Conservation (phyloP, 2,329 filamentous ascomycete species). For the Fusarium phyllophilum region DNA sequence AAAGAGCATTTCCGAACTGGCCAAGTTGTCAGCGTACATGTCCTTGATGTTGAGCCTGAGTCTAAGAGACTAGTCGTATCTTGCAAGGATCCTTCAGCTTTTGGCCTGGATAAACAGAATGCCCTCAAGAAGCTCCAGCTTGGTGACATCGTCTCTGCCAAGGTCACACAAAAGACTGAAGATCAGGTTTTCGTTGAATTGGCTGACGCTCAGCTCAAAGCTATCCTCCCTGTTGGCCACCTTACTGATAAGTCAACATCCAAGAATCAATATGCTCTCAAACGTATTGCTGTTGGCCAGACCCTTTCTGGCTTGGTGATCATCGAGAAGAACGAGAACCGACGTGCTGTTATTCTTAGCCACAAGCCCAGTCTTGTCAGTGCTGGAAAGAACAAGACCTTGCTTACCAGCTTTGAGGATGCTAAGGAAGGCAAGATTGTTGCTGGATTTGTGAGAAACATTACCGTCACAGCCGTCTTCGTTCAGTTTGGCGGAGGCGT, state of each 20-base stretch:
- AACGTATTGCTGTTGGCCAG: conserved; percentile 86
- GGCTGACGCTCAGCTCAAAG: conserved; percentile 77
- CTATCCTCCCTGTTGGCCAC: conserved; percentile 79
- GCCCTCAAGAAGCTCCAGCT: conserved; percentile 78
- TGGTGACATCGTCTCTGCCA: conserved; percentile 80
- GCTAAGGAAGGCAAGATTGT: conserved; percentile 74
- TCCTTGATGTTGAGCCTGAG: conserved; percentile 81
- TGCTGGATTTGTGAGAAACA: conserved; percentile 85
- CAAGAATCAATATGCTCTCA: conserved; percentile 80
- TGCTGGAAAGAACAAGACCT: conserved; percentile 75
- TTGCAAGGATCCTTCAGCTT: conserved; percentile 87
- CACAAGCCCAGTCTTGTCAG: conserved; percentile 86
- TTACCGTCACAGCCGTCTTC: conserved; percentile 83
- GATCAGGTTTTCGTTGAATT: conserved; percentile 83
- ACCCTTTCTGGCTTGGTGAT: conserved; percentile 84
- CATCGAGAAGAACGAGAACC: conserved; percentile 84
- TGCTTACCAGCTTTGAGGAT: conserved; percentile 78
- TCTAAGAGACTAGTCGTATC: conserved; percentile 82
- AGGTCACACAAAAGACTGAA: conserved; percentile 82
- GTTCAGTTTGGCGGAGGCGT: conserved; percentile 86
- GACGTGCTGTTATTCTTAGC: conserved; percentile 78
- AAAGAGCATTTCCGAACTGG: conserved; percentile 88
- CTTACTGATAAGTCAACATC: conserved; percentile 84
- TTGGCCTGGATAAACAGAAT: conserved; percentile 79
- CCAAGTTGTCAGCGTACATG: conserved; percentile 90